Percentiles rank a stretch among this genome's conserved stretches.
Evolutionary conservation across 192 early-diverging fungal genomes (phyloP).

Genomic region (Mortierella hygrophila): DNA sequence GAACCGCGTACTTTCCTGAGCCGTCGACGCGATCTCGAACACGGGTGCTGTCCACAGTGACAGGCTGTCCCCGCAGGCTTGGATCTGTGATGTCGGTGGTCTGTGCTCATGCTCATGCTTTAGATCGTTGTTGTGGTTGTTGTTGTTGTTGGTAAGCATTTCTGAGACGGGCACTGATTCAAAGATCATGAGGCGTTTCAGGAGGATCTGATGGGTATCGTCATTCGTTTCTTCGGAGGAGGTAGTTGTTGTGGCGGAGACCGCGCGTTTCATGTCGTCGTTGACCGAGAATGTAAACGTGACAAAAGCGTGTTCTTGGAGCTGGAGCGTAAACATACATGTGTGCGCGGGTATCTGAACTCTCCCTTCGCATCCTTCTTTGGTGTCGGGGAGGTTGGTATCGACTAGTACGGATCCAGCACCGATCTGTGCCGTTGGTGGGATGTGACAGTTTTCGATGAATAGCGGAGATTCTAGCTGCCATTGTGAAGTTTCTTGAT

Average conservation of each 20-base stretch:
- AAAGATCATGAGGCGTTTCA: constrained; percentile 24
- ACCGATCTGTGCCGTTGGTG: not conserved
- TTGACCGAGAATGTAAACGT: constrained; percentile 53
- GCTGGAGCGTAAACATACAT: constrained; percentile 52
- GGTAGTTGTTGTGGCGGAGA: not conserved
- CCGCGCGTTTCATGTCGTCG: constrained; percentile 54
- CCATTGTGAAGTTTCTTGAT: not conserved
- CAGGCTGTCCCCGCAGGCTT: not conserved
- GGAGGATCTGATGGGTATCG: not conserved
- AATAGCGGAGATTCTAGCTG: not conserved
- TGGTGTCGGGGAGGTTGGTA: not conserved
- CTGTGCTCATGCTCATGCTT: too few relatives aligned
- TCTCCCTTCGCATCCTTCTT: not conserved
- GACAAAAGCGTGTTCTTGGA: constrained; percentile 47
- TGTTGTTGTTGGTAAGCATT: constrained; percentile 1
- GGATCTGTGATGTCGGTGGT: not conserved
- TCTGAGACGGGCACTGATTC: constrained; percentile 13
- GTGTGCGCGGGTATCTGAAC: constrained; percentile 28
- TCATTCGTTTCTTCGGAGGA: not conserved
- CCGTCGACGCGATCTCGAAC: constrained; percentile 26
- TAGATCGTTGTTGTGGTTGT: not conserved
- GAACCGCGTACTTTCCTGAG: constrained; percentile 19
- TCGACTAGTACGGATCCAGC: constrained; percentile 36
- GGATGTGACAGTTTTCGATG: constrained; percentile 18
- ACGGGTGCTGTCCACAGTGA: constrained; percentile 46